Base-by-base conservation (phyloP, 768 basidiomycete genomes). In the Phaeolepiota aurea region DNA sequence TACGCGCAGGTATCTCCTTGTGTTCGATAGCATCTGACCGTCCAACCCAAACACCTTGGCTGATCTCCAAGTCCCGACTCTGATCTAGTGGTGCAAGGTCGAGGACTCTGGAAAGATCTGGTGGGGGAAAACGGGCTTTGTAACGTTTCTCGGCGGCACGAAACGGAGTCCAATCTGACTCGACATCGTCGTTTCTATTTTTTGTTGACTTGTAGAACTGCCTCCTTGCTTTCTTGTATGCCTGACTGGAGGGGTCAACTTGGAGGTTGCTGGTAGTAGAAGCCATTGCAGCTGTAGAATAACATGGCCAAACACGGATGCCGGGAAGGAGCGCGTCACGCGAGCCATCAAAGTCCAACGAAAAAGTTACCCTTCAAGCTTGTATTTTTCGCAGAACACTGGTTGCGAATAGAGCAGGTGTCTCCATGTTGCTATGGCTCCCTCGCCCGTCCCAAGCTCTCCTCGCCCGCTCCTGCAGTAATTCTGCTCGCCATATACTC, bases 371-470 rank as follows among this genome's bases (percentile, higher is more conserved):
- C 7, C 44, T 37, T 45, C 28, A 38, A 28, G 25, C 7, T n/a
- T 28, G 7, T 28, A n/a, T 7, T n/a, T 28, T 28, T 28, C 25
- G 7, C 25, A 28, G n/a, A 7, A 28, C 7, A 7, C 25, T 28
- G 7, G 7, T 7, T 7, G 25, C 25, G 25, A 7, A 28, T 28
- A 7, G n/a, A 28, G 25, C 25, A 7, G n/a, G n/a, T n/a, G n/a
- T n/a, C n/a, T n/a, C n/a, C 54, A 87, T 87, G 85, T 85, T 82
- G 60, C 34, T 87, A 76, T 85, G 82, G 81, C 66, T 87, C 28
- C 82, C 82, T 41, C 77, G 80, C 47, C 58, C 71, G 10, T 55
- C 71, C 20, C 63, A 66, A 35, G 54, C 72, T 28, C 51, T 71
- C 47, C 42, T 72, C 48, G 50, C 65, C 44, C 71, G 71, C 51